These are phyloP conservation scores for Tetratostichococcus sp. DNA, from an alignment of 139 green algal species.

Conservation along the genomic window DNA sequence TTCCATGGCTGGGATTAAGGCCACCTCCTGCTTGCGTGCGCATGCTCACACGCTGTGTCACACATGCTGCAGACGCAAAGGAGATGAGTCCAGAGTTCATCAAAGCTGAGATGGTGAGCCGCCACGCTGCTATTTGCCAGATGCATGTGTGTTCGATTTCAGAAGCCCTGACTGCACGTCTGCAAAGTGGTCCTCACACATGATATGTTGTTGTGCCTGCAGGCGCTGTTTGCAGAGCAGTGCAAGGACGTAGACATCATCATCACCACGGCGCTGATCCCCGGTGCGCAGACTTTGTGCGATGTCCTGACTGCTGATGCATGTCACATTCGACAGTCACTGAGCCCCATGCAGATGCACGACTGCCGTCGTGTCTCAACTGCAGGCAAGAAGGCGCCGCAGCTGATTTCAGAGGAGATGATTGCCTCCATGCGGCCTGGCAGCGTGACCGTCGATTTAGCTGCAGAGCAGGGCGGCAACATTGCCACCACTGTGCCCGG, in stretches of 20 bases:
- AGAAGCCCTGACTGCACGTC: no score
- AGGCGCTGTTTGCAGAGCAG: constrained; percentile 66
- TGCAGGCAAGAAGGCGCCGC: constrained; percentile 71
- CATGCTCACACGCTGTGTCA: no score
- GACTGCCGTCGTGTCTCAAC: no score
- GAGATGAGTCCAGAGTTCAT: constrained; percentile 82
- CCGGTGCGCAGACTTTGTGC: constrained; percentile 19
- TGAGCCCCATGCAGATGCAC: no score
- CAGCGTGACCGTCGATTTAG: constrained; percentile 77
- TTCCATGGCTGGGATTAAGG: no score
- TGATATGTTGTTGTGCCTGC: no score
- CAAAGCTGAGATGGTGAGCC: constrained; percentile 57
- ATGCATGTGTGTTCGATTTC: no score
- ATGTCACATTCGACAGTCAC: no score
- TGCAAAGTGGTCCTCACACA: no score
- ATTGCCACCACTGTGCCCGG: constrained; percentile 50
- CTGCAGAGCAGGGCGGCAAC: constrained; percentile 77
- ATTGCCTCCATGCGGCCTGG: constrained; percentile 79
- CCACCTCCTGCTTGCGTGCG: no score
- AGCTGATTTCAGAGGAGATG: constrained; percentile 78
- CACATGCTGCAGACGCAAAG: constrained; percentile 54
- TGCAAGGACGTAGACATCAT: constrained; percentile 87
- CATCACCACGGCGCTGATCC: constrained; percentile 83
- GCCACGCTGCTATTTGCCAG: no score
- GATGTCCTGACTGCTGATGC: no score